Evolutionary conservation across 805 yeast species (phyloP).

Genomic region (Metschnikowia lochheadii): DNA sequence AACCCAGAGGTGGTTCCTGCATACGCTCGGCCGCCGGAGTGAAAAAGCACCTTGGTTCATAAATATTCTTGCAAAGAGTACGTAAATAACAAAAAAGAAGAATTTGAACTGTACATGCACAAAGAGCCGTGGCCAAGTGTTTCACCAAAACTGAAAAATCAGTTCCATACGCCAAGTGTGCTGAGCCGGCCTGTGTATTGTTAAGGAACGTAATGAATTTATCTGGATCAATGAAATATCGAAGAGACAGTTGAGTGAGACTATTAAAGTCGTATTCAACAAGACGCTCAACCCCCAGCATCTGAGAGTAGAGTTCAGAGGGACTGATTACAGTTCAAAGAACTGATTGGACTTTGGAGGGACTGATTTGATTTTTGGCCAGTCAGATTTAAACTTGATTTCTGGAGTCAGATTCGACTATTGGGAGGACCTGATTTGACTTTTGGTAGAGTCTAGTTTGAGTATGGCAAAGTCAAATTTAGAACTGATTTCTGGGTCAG

Average conservation of each 20-base stretch:
- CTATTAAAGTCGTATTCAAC: slow-evolving; percentile 11
- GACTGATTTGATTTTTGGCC: too few relatives aligned
- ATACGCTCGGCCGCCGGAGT: slow-evolving; percentile 39
- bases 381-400: too few relatives aligned
- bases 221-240: slow-evolving; percentile 24
- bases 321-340: too few relatives aligned
- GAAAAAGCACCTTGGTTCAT: slow-evolving; percentile 51
- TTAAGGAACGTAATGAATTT: slow-evolving; percentile 40
- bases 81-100: slow-evolving; percentile 35
- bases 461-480: too few relatives aligned
- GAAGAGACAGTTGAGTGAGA: slow-evolving; percentile 26
- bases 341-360: too few relatives aligned
- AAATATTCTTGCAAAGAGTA: slow-evolving; percentile 33
- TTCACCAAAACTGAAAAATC: slow-evolving; percentile 53
- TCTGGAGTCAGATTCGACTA: too few relatives aligned
- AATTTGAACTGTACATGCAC: slow-evolving; percentile 53
- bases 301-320: background rate
- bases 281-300: background rate
- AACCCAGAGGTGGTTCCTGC: slow-evolving; percentile 36
- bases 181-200: slow-evolving; percentile 54
- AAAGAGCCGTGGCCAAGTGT: slow-evolving; percentile 50
- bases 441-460: too few relatives aligned
- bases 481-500: too few relatives aligned
- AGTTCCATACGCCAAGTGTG: slow-evolving; percentile 56
- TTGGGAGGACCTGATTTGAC: too few relatives aligned